A percentile compares a stretch with the other conserved stretches of the same genome.
Conservation (phyloP, 768 basidiomycete species). For the Suillus fuscotomentosus region DNA sequence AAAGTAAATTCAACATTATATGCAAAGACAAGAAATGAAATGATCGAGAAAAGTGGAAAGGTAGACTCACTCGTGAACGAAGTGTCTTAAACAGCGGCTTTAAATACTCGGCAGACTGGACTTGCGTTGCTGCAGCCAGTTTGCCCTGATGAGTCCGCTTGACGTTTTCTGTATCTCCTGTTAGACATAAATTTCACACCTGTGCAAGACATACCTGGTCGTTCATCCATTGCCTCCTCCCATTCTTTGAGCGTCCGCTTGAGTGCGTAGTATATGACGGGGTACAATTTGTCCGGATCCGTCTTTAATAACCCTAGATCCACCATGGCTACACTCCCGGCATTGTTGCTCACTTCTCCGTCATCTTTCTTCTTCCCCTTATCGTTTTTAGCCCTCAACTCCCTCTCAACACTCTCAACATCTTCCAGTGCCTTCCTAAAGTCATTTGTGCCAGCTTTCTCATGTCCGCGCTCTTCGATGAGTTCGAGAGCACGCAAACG, state of each 20-base stretch:
- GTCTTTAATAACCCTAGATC: conserved; percentile 83
- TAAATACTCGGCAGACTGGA: conserved; percentile 93
- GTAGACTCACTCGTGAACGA: conserved; percentile 73
- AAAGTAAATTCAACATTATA: background rate
- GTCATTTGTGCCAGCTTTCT: conserved; percentile 88
- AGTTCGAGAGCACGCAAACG: conserved; percentile 92
- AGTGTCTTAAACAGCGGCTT: conserved; percentile 94
- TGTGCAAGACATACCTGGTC: conserved; percentile 65
- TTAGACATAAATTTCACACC: background rate
- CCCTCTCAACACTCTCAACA: conserved; percentile 75
- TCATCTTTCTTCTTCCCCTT: conserved; percentile 67
- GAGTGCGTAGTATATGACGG: conserved; percentile 93
- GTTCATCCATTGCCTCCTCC: conserved; percentile 92
- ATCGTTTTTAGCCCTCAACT: conserved; percentile 54
- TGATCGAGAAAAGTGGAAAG: background rate
- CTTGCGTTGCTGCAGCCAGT: conserved; percentile 91
- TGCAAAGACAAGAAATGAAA: background rate
- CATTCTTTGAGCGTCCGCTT: conserved; percentile 94
- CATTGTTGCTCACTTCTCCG: conserved; percentile 42
- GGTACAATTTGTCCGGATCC: conserved; percentile 94
- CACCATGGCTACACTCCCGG: conserved; percentile 47
- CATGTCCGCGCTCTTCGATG: conserved; percentile 86
- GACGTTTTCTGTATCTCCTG: conserved; percentile 57
- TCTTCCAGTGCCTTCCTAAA: conserved; percentile 90
- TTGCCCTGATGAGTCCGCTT: conserved; percentile 91